A percentile compares a stretch with the other conserved stretches of the same genome.
These are phyloP conservation scores for Saccharomycopsis selenospora DNA, from an alignment of 805 yeast genomes.

Conservation along the genomic window DNA sequence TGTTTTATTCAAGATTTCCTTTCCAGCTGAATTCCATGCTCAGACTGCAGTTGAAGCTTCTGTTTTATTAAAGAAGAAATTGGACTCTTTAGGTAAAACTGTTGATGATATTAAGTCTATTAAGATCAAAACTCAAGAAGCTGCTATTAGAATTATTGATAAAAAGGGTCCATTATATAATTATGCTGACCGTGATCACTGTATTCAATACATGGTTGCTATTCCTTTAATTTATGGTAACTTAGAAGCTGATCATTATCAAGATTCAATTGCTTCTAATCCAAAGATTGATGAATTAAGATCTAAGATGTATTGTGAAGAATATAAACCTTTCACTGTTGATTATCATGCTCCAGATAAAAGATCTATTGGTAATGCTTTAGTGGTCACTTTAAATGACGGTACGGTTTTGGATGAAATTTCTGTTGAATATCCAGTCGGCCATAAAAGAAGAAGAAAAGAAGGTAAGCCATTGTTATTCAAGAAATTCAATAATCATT, in stretches of 20 bases:
- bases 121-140: conserved; percentile 51
- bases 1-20: conserved; percentile 52
- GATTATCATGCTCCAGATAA: conserved; percentile 52
- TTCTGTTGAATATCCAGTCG: conserved; percentile 49
- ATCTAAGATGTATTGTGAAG: conserved; percentile 47
- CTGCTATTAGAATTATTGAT: conserved; percentile 54
- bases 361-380: conserved; percentile 51
- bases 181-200: conserved; percentile 60
- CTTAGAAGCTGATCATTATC: conserved; percentile 51
- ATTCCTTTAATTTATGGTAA: conserved; percentile 49
- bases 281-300: conserved; percentile 48
- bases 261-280: conserved; percentile 42
- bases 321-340: conserved; percentile 39
- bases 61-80: conserved; percentile 34
- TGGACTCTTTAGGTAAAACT: conserved; percentile 36
- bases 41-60: conserved; percentile 61
- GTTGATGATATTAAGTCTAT: conserved; percentile 42
- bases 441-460: conserved; percentile 50
- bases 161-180: conserved; percentile 53
- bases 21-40: conserved; percentile 61
- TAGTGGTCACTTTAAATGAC: conserved; percentile 43
- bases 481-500: conserved; percentile 44
- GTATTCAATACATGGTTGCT: conserved; percentile 59
- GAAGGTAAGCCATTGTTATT: conserved; percentile 52
- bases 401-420: conserved; percentile 48